A percentile compares a stretch with the other conserved stretches of the same genome.
phyloP scores from a whole-genome alignment of 129 eudicot species.

The Sambucus nigra region DNA sequence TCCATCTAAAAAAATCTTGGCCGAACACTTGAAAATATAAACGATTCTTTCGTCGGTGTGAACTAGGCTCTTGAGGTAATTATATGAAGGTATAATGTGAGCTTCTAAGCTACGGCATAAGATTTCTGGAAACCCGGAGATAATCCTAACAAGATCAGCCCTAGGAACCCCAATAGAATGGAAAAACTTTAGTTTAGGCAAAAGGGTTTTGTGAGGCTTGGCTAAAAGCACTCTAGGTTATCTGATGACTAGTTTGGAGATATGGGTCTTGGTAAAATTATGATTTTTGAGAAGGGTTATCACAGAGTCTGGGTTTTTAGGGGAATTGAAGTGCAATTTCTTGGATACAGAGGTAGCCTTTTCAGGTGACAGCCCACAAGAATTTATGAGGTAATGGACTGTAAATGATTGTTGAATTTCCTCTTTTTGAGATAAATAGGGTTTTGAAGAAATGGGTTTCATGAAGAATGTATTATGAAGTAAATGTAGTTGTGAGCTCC shows the following conservation, averaged over 20 bases:
- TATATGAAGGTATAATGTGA: neutral
- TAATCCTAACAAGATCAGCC: neutral
- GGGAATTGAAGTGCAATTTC: neutral
- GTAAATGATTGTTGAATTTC: no score
- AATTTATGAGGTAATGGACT: slow-evolving; percentile 12
- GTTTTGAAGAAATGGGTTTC: no score
- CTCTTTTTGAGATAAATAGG: no score
- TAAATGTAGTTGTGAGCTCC: no score
- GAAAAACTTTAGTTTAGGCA: slow-evolving; percentile 12
- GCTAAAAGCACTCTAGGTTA: neutral
- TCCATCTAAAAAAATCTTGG: neutral
- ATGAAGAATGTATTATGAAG: no score
- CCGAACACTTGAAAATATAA: neutral
- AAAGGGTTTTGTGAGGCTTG: slow-evolving; percentile 1
- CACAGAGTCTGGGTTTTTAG: slow-evolving; percentile 1
- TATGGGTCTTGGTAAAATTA: slow-evolving; percentile 1
- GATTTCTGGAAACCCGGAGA: neutral
- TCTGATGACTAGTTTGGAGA: neutral
- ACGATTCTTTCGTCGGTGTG: slow-evolving; percentile 1
- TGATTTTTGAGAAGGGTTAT: neutral
- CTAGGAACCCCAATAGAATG: slow-evolving; percentile 1
- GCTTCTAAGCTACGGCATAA: slow-evolving; percentile 2
- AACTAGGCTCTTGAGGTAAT: slow-evolving; percentile 5
- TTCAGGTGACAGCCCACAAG: slow-evolving; percentile 21
- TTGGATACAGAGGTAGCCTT: slow-evolving; percentile 2